Conservation (phyloP, 257 asterid genomes). For the Solanum pennellii region DNA sequence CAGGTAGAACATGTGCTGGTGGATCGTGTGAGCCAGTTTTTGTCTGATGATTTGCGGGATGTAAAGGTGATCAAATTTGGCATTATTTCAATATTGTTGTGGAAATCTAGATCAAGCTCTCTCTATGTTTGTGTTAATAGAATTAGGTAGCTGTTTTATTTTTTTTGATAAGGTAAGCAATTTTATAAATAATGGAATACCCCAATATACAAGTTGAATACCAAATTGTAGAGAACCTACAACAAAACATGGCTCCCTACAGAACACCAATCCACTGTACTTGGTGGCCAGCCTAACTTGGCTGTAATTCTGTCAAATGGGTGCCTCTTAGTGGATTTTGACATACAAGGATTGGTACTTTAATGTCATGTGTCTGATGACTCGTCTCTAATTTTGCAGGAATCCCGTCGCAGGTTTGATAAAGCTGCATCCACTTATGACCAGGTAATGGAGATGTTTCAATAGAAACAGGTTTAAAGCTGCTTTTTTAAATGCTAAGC, state of each 20-base stretch:
- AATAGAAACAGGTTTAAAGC: neutral
- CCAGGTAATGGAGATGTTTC: conserved; percentile 44
- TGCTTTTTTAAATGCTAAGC: neutral
- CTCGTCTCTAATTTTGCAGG: conserved; percentile 38
- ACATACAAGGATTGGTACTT: neutral
- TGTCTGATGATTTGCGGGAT: conserved; percentile 81
- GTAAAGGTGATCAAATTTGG: conserved; percentile 51
- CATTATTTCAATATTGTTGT: neutral
- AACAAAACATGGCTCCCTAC: neutral
- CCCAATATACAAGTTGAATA: neutral
- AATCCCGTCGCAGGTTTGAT: conserved; percentile 88
- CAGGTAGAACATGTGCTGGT: conserved; percentile 97
- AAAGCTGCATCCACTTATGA: conserved; percentile 70
- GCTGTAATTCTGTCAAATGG: neutral
- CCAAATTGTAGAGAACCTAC: neutral
- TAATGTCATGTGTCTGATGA: neutral
- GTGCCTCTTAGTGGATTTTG: neutral
- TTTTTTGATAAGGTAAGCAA: neutral
- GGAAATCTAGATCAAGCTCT: neutral
- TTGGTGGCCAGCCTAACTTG: neutral
- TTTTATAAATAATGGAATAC: neutral
- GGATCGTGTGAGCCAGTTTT: conserved; percentile 80
- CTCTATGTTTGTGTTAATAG: neutral
- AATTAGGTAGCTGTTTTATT: neutral
- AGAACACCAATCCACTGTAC: neutral